A percentile compares a stretch with the other conserved stretches of the same genome.
phyloP scores from a whole-genome alignment of 2,329 filamentous ascomycete genomes.

The Fusarium sp. region DNA sequence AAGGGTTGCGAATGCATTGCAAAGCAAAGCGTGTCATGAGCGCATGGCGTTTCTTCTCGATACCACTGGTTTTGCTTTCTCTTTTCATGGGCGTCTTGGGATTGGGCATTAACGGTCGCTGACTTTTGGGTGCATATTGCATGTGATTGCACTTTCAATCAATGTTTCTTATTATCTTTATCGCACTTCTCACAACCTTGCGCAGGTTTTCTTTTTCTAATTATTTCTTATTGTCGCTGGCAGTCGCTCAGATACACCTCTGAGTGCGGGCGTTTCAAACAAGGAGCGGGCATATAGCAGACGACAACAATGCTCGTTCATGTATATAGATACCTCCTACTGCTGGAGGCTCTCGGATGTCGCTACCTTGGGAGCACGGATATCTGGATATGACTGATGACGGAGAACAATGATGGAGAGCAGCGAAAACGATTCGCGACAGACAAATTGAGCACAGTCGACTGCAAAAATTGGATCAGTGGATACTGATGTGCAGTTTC shows the following conservation, averaged over 20 bases:
- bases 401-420: conserved; percentile 30
- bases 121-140: conserved; percentile 39
- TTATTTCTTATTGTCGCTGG: conserved; percentile 34
- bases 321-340: conserved; percentile 45
- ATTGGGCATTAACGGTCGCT: conserved; percentile 44
- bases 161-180: conserved; percentile 30
- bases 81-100: conserved; percentile 44
- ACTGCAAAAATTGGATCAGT: conserved; percentile 40
- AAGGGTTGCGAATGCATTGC: conserved; percentile 54
- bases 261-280: conserved; percentile 3
- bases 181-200: conserved; percentile 29
- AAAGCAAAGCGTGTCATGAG: conserved; percentile 56
- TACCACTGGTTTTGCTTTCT: conserved; percentile 54
- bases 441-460: conserved; percentile 34
- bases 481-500: conserved; percentile 25
- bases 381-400: conserved; percentile 47
- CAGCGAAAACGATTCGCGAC: conserved; percentile 31
- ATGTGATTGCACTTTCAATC: conserved; percentile 34
- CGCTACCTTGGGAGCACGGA: conserved; percentile 26
- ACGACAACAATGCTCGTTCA: conserved; percentile 31
- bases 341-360: conserved; percentile 34
- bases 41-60: conserved; percentile 58
- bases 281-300: conserved; percentile 32
- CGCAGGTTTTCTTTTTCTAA: conserved; percentile 38
- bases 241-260: conserved; percentile 6